Conservation (phyloP, 2,329 filamentous ascomycete species). For the Curvularia sp. region DNA sequence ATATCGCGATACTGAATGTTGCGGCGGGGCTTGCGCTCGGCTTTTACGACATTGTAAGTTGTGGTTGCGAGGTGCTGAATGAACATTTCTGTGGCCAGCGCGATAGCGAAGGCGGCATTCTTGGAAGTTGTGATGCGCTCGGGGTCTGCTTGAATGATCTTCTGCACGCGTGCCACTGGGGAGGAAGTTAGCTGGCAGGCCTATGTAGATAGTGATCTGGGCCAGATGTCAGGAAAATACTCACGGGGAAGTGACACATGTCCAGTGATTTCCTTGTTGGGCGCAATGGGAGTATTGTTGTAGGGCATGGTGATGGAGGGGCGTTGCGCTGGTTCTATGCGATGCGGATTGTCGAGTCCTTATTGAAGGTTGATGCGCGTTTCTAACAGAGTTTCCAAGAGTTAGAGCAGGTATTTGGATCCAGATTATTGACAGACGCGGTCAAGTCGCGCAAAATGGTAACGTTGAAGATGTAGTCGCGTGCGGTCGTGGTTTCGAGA, state of each 20-base stretch:
- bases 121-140: constrained; percentile 85
- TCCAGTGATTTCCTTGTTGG: constrained; percentile 81
- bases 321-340: constrained; percentile 1
- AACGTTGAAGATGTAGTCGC: constrained; percentile 10
- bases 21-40: constrained; percentile 87
- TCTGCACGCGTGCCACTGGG: constrained; percentile 90
- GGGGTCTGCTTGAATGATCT: constrained; percentile 83
- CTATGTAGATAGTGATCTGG: neutral
- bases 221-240: constrained; percentile 37
- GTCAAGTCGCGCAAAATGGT: constrained; percentile 12
- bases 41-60: constrained; percentile 84
- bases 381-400: neutral
- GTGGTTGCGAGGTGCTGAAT: constrained; percentile 88
- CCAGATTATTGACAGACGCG: constrained; percentile 12
- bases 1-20: constrained; percentile 97
- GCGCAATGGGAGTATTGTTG: constrained; percentile 84
- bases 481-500: constrained; percentile 11
- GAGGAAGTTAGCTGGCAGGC: neutral
- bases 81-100: constrained; percentile 93
- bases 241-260: constrained; percentile 83
- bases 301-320: constrained; percentile 69
- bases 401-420: neutral
- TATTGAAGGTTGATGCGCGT: neutral
- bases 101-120: constrained; percentile 92
- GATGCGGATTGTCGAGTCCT: neutral